Evolutionary conservation across 129 eudicot genomes (phyloP).

Genomic region (Flaveria brownii): DNA sequence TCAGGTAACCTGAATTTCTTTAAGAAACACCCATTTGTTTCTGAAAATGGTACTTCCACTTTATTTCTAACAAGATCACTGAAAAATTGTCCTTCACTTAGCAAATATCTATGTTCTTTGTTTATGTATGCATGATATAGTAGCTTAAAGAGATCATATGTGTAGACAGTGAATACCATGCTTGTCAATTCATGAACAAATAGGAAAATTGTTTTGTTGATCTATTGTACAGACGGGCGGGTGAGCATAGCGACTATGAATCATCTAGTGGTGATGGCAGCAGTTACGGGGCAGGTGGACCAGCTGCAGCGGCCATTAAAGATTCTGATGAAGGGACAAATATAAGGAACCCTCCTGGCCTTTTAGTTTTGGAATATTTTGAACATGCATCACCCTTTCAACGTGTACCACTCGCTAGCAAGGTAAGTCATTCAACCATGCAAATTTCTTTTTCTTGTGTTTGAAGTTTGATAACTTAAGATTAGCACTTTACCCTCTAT

Average conservation of each 20-base stretch:
- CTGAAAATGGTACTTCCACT: too few species aligned
- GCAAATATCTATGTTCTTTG: too few species aligned
- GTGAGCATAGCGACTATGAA: constrained; percentile 78
- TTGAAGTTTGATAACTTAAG: background rate
- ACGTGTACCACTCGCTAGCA: constrained; percentile 81
- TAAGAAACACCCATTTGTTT: background rate
- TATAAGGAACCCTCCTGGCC: constrained; percentile 68
- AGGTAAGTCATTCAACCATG: constrained; percentile 44
- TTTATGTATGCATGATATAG: too few species aligned
- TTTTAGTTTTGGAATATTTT: constrained; percentile 63
- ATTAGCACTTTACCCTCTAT: background rate
- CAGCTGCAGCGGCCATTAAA: constrained; percentile 30
- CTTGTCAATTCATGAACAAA: background rate
- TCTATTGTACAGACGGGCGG: constrained; percentile 46
- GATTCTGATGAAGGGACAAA: constrained; percentile 49
- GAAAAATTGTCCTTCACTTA: too few species aligned
- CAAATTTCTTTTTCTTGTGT: background rate
- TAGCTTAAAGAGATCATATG: background rate
- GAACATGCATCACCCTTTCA: constrained; percentile 64
- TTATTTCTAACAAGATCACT: too few species aligned
- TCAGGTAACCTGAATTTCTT: constrained; percentile 43
- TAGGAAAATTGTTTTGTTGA: background rate
- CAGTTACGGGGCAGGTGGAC: constrained; percentile 53
- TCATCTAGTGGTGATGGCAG: constrained; percentile 76
- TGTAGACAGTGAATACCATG: background rate